Base-by-base conservation (phyloP, 352 stramenopile genomes). In the Pythium sukuiense region DNA sequence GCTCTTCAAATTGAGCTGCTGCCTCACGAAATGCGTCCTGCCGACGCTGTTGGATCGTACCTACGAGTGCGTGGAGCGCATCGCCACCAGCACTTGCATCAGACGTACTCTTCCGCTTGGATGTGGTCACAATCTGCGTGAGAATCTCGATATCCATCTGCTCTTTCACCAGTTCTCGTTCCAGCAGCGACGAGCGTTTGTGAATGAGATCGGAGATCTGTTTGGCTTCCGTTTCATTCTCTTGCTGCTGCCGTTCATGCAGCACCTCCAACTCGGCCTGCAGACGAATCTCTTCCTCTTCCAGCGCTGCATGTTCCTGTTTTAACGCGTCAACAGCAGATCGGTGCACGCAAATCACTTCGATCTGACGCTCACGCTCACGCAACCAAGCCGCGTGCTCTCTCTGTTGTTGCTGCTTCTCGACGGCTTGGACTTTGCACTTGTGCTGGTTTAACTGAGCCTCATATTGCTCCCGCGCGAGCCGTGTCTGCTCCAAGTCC, bases 121-220 rank as follows among this genome's bases (percentile, higher is more conserved):
- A 48, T 2, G 67, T 69, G 1, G 69, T 69, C 4, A 87, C 68
- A 1, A 87, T 43, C 24, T 82, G 66, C 1, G 77, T 64, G 18
- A 87, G 82, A 29, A 71, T 85, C 1, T 81, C 79, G 49, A 87
- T 30, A 48, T 88, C 81, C 49, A 75, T 29, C 33, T 73, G 72
- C 0, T 71, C 77, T 37, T 85, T 87, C 0, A 60, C 48, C 20
- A 89, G 61, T 61, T 89, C 77, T 2, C 72, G 60, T 12, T 88
- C 79, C 3, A 89, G 55, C 13, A 87, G n/a, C 7, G 67, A 67
- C 7, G 78, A 72, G n/a, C 63, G 71, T 27, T 69, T 50, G 61
- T 89, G 79, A 48, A 87, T 71, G 1, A 89, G 56, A n/a, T 76
- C 65, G n/a, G 66, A 63, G 16, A 89, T 70, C 6, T 54, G 69